These are phyloP conservation scores for Peronospora farinosa DNA, from an alignment of 352 stramenopile species.

Conservation along the genomic window DNA sequence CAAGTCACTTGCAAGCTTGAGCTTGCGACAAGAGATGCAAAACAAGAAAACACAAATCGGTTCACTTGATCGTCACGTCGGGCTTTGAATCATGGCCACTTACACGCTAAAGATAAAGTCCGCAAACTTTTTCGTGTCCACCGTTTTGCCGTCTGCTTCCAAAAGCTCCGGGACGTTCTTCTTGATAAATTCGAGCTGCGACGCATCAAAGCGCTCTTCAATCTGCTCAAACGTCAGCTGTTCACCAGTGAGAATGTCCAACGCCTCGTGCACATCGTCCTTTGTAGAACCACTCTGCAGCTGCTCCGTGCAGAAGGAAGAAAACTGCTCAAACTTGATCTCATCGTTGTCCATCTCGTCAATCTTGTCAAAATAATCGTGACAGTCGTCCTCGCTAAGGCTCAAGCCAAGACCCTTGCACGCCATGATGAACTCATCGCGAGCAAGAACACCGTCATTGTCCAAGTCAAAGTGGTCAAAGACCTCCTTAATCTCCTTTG, in stretches of 20 bases:
- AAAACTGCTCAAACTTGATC: slow-evolving; percentile 81
- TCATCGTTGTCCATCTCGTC: slow-evolving; percentile 80
- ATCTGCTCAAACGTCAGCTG: slow-evolving; percentile 73
- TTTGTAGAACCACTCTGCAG: slow-evolving; percentile 80
- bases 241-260: slow-evolving; percentile 73
- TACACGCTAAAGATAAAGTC: slow-evolving; percentile 81
- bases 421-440: slow-evolving; percentile 88
- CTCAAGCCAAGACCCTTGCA: slow-evolving; percentile 84
- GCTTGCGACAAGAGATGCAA: slow-evolving; percentile 12
- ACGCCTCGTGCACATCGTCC: slow-evolving; percentile 72
- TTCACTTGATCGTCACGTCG: background rate
- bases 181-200: slow-evolving; percentile 76
- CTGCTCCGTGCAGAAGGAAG: slow-evolving; percentile 84
- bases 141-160: slow-evolving; percentile 43
- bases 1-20: too few species aligned
- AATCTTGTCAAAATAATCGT: slow-evolving; percentile 85
- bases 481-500: slow-evolving; percentile 85
- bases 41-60: background rate
- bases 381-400: slow-evolving; percentile 84
- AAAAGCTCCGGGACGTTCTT: slow-evolving; percentile 53
- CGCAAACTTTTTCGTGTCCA: slow-evolving; percentile 73
- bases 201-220: slow-evolving; percentile 72
- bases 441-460: slow-evolving; percentile 75
- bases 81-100: slow-evolving; percentile 7
- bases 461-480: slow-evolving; percentile 89